Base-by-base conservation (phyloP, 2,329 filamentous ascomycete genomes). In the Elsinoe ampelina region DNA sequence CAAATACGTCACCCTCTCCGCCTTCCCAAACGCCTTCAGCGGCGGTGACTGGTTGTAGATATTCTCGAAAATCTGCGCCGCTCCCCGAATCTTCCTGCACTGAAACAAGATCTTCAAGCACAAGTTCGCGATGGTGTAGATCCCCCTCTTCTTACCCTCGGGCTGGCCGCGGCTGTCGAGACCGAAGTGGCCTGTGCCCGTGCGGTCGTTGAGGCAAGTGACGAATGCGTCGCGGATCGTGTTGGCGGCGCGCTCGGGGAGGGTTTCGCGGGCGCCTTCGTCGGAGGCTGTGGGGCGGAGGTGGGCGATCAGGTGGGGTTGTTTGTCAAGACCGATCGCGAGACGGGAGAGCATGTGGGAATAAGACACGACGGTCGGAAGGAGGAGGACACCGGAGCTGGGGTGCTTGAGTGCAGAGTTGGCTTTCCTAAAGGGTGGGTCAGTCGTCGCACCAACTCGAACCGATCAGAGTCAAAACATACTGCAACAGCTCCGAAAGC, bases 121-220 rank as follows among this genome's bases (percentile, higher is more conserved):
- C 20, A 95, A 80, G 67, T 96, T 96, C 59, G 90, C 91, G 72
- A 95, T 90, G 58, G 88, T 84, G 72, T 96, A 96, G 60, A 96
- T 90, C 42, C 89, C 91, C 10, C 86, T 74, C 66, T 92, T 89
- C 68, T 91, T 95, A 56, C 90, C 89, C 64, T 91, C 86, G 0
- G 89, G 89, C 59, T 77, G 81, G 17, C 82, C 83, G 8, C 61
- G 43, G 62, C 80, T 80, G 57, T 67, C 69, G 22, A 80, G 70
- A 0, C 77, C 76, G 12, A 75, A 74, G 8, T 52, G 10, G 11
- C 82, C 77, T 22, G 80, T 82, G 15, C 83, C 83, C 1, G 82
- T 85, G 50, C 89, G 81, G 67, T 95, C 90, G 3, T 87, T 90
- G 34, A 95, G 74, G 62, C 92, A 96, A 38, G 89, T 89, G 10